Percentiles rank a stretch among this genome's conserved stretches.
These are phyloP conservation scores for Dioscorea zingiberensis DNA, from an alignment of 106 monocot species.

Conservation along the genomic window DNA sequence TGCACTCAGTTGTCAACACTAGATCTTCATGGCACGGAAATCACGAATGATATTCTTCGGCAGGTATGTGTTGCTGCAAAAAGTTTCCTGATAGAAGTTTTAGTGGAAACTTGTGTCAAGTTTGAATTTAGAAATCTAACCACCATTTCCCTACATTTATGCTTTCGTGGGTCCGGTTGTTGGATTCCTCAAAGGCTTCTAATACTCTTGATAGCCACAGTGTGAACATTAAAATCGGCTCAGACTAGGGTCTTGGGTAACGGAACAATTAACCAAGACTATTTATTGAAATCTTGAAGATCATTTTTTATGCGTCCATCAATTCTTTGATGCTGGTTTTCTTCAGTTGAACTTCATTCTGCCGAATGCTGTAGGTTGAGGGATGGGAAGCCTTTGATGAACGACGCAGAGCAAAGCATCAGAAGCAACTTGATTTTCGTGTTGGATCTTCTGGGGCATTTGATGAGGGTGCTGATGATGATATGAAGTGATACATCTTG, in stretches of 20 bases:
- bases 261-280: no score
- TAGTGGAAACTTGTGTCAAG: not conserved
- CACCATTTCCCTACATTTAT: not conserved
- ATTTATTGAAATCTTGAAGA: no score
- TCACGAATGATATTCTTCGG: slow-evolving; percentile 78
- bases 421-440: slow-evolving; percentile 89
- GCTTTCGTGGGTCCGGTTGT: no score
- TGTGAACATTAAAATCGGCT: no score
- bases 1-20: slow-evolving; percentile 67
- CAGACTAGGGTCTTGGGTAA: no score
- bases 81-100: not conserved
- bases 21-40: slow-evolving; percentile 75
- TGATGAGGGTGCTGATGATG: slow-evolving; percentile 93
- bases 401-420: slow-evolving; percentile 64
- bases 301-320: no score
- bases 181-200: no score
- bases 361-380: slow-evolving; percentile 33
- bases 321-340: no score
- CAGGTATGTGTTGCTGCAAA: slow-evolving; percentile 34
- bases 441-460: slow-evolving; percentile 69
- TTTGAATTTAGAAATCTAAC: no score
- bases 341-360: not conserved
- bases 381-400: slow-evolving; percentile 94
- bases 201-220: no score
- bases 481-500: slow-evolving; percentile 1